These are phyloP conservation scores for Pontederia crassipes DNA, from an alignment of 176 grass and related monocot genomes.

Conservation along the genomic window DNA sequence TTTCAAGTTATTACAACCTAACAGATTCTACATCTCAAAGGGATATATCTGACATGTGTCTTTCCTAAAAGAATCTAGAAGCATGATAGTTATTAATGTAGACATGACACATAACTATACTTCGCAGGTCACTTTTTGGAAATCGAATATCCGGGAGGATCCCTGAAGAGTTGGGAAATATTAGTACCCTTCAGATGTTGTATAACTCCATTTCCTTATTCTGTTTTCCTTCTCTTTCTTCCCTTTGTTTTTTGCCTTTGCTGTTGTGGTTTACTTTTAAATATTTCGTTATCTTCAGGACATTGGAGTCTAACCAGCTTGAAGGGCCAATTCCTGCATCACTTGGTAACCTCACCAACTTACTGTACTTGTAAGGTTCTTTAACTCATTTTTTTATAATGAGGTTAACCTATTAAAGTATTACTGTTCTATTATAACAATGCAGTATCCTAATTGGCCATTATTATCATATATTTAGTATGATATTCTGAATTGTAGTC, in stretches of 20 bases:
- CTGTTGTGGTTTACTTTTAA: neutral
- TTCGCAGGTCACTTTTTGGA: constrained; percentile 8
- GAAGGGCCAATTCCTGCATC: neutral
- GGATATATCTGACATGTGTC: no score
- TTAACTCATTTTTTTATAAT: no score
- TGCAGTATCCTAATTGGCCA: no score
- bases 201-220: neutral
- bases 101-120: neutral
- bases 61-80: no score
- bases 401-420: neutral
- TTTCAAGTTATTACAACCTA: no score
- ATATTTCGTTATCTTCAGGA: neutral
- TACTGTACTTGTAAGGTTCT: neutral
- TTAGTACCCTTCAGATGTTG: neutral
- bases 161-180: constrained; percentile 1
- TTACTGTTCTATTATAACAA: no score
- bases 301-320: constrained; percentile 1
- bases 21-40: no score
- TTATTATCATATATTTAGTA: no score
- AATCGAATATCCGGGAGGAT: constrained; percentile 13
- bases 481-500: no score
- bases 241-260: neutral
- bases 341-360: neutral
- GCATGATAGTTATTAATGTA: no score
- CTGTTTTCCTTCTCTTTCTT: neutral